Percentiles rank a stretch among this genome's conserved stretches.
phyloP scores from a whole-genome alignment of 1,284 basidiomycete species.

The Porphyrellus sp. region DNA sequence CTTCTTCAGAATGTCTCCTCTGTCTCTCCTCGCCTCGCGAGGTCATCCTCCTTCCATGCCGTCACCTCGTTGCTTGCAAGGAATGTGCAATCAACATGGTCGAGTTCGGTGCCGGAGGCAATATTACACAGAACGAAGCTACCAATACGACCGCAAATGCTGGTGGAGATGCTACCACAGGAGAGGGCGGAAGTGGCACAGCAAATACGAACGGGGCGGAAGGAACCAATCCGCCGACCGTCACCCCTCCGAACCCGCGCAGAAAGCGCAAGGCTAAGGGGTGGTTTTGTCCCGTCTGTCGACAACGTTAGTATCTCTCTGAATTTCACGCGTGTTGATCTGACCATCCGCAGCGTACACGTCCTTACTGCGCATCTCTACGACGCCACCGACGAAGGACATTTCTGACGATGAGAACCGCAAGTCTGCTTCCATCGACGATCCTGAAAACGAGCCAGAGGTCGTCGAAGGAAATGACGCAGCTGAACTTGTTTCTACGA shows the following conservation, averaged over 20 bases:
- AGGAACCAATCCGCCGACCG: conserved; percentile 23
- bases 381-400: conserved; percentile 56
- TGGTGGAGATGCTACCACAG: conserved; percentile 6
- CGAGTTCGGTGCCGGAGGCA: conserved; percentile 88
- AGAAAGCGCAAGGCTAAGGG: conserved; percentile 89
- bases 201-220: conserved; percentile 24
- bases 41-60: conserved; percentile 85
- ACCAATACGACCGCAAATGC: conserved; percentile 19
- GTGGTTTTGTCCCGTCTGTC: conserved; percentile 92
- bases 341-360: conserved; percentile 66
- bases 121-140: conserved; percentile 62
- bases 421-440: conserved; percentile 38
- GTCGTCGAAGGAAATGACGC: conserved; percentile 6
- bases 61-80: conserved; percentile 88
- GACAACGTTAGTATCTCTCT: conserved; percentile 65
- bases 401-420: conserved; percentile 36
- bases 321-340: neutral
- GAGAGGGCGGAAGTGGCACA: conserved; percentile 20
- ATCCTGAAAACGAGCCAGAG: conserved; percentile 27
- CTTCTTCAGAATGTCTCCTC: conserved; percentile 83
- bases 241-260: conserved; percentile 42
- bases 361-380: conserved; percentile 79
- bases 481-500: neutral
- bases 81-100: conserved; percentile 94
- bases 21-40: conserved; percentile 84